Conservation (phyloP, 148 eudicot species). For the Heliosperma pusillum region DNA sequence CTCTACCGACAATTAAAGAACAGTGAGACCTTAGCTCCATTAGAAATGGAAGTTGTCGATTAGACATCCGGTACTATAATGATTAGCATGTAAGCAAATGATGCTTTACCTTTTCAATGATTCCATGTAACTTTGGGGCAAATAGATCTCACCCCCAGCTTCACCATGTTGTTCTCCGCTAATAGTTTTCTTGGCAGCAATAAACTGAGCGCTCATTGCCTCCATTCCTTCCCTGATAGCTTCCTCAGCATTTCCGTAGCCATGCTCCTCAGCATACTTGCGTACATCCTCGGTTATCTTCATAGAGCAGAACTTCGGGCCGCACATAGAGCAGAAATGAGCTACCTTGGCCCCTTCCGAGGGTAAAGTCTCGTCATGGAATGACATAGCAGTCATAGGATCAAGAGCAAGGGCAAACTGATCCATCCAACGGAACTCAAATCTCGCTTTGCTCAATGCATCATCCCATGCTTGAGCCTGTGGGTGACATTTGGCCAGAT, state of each 20-base stretch:
- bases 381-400: constrained; percentile 96
- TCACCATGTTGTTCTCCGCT: constrained; percentile 99
- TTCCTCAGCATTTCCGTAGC: constrained; percentile 93
- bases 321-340: constrained; percentile 99
- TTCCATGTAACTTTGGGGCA: constrained; percentile 72
- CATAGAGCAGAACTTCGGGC: constrained; percentile 98
- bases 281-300: constrained; percentile 96
- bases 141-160: constrained; percentile 91
- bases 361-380: constrained; percentile 92
- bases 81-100: background rate
- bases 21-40: no score
- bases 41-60: no score
- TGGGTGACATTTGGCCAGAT: constrained; percentile 84
- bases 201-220: constrained; percentile 90
- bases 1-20: no score
- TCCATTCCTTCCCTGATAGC: constrained; percentile 89
- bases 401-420: constrained; percentile 91
- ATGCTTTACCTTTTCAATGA: constrained; percentile 41
- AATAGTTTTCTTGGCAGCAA: constrained; percentile 87
- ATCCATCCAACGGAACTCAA: constrained; percentile 98
- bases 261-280: constrained; percentile 95
- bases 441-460: constrained; percentile 93
- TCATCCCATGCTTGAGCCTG: constrained; percentile 94
- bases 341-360: constrained; percentile 98
- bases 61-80: background rate